Evolutionary conservation across 345 rosid genomes (phyloP).

Genomic region (Populus alba): DNA sequence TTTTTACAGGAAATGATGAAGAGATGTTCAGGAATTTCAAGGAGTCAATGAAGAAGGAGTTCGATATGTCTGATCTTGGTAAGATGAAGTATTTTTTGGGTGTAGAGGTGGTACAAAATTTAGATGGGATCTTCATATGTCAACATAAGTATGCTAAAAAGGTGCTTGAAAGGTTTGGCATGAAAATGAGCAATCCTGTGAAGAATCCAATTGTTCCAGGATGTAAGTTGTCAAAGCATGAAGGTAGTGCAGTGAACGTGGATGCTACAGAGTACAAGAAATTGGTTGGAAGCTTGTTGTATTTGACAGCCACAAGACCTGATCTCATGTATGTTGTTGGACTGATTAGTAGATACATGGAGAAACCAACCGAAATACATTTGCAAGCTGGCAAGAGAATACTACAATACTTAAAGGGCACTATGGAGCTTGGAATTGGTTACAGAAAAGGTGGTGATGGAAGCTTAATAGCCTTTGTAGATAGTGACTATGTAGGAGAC

Average conservation of each 20-base stretch:
- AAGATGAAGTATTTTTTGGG: neutral
- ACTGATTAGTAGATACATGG: neutral
- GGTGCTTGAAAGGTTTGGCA: neutral
- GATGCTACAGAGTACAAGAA: neutral
- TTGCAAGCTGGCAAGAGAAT: neutral
- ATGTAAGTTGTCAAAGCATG: neutral
- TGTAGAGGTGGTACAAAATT: neutral
- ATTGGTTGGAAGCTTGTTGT: neutral
- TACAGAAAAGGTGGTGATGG: neutral
- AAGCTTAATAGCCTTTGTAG: neutral
- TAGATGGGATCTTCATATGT: neutral
- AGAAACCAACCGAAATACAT: neutral
- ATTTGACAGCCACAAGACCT: neutral
- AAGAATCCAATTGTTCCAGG: neutral
- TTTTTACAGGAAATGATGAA: neutral
- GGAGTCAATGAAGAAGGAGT: neutral
- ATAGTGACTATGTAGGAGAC: neutral
- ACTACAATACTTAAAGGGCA: neutral
- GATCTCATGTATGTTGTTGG: neutral
- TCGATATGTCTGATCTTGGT: neutral
- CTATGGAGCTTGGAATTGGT: neutral
- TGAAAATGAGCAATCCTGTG: neutral
- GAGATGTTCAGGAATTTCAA: neutral
- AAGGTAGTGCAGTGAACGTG: fast-evolving
- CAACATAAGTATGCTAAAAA: neutral